Percentiles rank a stretch among this genome's conserved stretches.
Conservation (phyloP, 1,284 basidiomycete species). For the Coniferiporia weirii region DNA sequence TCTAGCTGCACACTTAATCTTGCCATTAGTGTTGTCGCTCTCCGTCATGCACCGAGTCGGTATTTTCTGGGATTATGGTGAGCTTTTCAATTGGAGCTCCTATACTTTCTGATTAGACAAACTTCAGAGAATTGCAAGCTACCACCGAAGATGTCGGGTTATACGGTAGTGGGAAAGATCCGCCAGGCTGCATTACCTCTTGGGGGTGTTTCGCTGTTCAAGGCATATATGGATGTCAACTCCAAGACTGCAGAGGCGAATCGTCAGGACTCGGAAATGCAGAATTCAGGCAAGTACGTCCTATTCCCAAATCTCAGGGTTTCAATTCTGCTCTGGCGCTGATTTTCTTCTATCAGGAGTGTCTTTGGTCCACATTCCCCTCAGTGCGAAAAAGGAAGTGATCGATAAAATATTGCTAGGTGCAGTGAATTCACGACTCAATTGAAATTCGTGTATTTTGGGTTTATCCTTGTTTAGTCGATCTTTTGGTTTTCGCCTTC, state of each 20-base stretch:
- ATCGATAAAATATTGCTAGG: slow-evolving; percentile 36
- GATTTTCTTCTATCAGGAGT: slow-evolving; percentile 21
- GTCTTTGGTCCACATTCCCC: slow-evolving; percentile 38
- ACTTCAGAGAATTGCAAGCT: slow-evolving; percentile 52
- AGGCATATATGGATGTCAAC: slow-evolving; percentile 25
- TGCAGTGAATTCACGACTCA: neutral
- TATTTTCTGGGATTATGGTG: slow-evolving; percentile 62
- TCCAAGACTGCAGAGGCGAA: neutral
- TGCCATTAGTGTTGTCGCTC: neutral
- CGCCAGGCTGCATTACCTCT: slow-evolving; percentile 13
- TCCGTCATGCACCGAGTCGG: slow-evolving; percentile 30
- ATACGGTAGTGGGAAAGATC: slow-evolving; percentile 32
- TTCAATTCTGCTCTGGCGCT: neutral
- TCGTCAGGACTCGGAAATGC: neutral
- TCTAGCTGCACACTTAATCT: neutral
- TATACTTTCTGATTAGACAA: neutral
- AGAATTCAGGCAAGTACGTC: neutral
- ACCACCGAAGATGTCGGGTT: slow-evolving; percentile 40
- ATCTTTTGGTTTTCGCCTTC: slow-evolving; percentile 54
- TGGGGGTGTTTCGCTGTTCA: slow-evolving; percentile 18
- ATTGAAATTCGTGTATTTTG: neutral
- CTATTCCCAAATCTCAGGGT: too few relatives aligned
- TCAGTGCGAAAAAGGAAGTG: slow-evolving; percentile 36
- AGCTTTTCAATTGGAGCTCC: neutral
- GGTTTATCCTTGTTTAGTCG: slow-evolving; percentile 34